Conservation (phyloP, 768 basidiomycete species). For the Russula earlei region DNA sequence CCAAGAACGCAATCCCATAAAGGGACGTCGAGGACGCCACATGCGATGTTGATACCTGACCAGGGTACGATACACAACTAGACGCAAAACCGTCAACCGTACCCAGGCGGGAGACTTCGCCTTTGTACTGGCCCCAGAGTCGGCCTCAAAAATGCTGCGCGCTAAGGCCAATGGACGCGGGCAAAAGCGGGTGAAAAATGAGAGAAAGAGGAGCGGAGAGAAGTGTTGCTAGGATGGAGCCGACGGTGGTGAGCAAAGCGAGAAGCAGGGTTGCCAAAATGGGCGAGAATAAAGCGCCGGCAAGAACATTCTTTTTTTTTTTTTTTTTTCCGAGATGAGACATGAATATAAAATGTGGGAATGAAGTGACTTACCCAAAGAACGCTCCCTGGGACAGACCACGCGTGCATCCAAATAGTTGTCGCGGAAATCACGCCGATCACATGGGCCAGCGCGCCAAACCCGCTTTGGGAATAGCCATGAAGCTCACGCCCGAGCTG, state of each 20-base stretch:
- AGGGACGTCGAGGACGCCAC: conserved; percentile 81
- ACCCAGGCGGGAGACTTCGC: conserved; percentile 54
- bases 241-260: conserved; percentile 77
- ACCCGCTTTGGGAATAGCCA: conserved; percentile 66
- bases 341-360: too few relatives aligned
- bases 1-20: conserved; percentile 69
- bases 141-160: conserved; percentile 66
- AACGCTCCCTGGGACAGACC: conserved; percentile 93
- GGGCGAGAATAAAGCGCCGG: conserved; percentile 80
- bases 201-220: conserved; percentile 81
- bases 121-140: conserved; percentile 36
- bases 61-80: conserved; percentile 92
- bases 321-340: too few relatives aligned
- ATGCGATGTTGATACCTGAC: conserved; percentile 96
- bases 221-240: conserved; percentile 72
- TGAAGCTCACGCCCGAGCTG: conserved; percentile 68
- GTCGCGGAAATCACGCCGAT: conserved; percentile 73
- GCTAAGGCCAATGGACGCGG: conserved; percentile 82
- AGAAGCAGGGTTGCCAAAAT: conserved; percentile 72
- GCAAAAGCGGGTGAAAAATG: conserved; percentile 67
- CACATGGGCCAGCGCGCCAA: conserved; percentile 60
- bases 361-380: conserved; percentile 57
- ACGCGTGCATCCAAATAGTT: conserved; percentile 93
- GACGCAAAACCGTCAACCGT: conserved; percentile 75
- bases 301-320: conserved; percentile 82